Percentiles rank a stretch among this genome's conserved stretches.
These are phyloP conservation scores for Xylaria hypoxylon DNA, from an alignment of 2,329 filamentous ascomycete species.

Conservation along the genomic window DNA sequence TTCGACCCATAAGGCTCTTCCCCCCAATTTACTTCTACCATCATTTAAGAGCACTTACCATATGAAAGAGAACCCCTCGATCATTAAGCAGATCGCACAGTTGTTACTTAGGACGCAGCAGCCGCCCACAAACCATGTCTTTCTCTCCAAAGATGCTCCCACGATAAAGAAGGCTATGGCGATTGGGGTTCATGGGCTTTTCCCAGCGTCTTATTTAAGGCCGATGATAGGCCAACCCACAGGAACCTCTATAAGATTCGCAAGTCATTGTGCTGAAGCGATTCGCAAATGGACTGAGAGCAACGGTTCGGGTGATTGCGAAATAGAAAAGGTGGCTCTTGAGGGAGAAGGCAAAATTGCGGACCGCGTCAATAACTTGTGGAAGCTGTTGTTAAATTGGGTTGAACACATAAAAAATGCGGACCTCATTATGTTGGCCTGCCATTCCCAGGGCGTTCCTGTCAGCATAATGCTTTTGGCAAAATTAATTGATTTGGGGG, in stretches of 20 bases:
- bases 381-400: slow-evolving; percentile 95
- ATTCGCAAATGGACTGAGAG: slow-evolving; percentile 85
- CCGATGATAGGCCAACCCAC: slow-evolving; percentile 94
- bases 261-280: slow-evolving; percentile 84
- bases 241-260: slow-evolving; percentile 93
- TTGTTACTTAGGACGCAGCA: slow-evolving; percentile 68
- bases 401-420: slow-evolving; percentile 88
- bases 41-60: slow-evolving; percentile 76
- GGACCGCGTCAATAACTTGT: slow-evolving; percentile 90
- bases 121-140: slow-evolving; percentile 75
- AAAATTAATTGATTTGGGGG: slow-evolving; percentile 90
- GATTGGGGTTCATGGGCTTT: slow-evolving; percentile 94
- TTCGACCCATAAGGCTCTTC: slow-evolving; percentile 53
- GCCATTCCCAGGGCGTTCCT: slow-evolving; percentile 95
- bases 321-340: slow-evolving; percentile 92
- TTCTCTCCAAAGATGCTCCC: slow-evolving; percentile 73
- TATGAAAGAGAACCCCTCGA: slow-evolving; percentile 74
- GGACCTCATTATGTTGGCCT: slow-evolving; percentile 91
- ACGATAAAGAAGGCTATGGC: slow-evolving; percentile 87
- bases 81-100: slow-evolving; percentile 74
- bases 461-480: slow-evolving; percentile 92
- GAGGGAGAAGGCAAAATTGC: slow-evolving; percentile 94
- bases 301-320: slow-evolving; percentile 77
- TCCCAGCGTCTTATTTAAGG: slow-evolving; percentile 87
- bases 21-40: slow-evolving; percentile 75